Evolutionary conservation across 306 rosid genomes (phyloP).

Genomic region (Trichosanthes truncata): DNA sequence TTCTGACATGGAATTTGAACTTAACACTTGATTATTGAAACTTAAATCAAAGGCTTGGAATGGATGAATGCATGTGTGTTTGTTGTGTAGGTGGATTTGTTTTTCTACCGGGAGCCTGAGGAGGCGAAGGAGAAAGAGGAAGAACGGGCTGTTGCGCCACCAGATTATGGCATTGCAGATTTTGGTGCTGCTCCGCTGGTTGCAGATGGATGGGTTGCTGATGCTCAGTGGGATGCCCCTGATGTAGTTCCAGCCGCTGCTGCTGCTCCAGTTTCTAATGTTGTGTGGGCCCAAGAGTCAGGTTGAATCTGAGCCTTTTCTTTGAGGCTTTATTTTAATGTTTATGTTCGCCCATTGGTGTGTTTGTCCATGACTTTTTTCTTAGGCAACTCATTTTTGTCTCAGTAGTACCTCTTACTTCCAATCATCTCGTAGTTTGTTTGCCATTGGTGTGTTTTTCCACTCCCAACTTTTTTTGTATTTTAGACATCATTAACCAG

Average conservation of each 20-base stretch:
- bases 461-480: neutral
- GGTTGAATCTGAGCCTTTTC: constrained; percentile 7
- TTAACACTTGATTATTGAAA: neutral
- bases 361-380: too few species aligned
- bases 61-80: neutral
- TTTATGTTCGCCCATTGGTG: neutral
- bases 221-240: constrained; percentile 22
- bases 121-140: constrained; percentile 59
- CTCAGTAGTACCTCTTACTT: neutral
- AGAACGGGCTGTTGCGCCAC: constrained; percentile 36
- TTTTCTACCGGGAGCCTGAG: constrained; percentile 83
- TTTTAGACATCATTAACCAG: neutral
- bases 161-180: constrained; percentile 45
- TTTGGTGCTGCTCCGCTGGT: constrained; percentile 24
- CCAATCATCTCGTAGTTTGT: neutral
- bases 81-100: constrained; percentile 54
- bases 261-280: constrained; percentile 15
- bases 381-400: neutral
- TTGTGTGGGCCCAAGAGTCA: constrained; percentile 21
- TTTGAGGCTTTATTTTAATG: neutral
- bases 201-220: constrained; percentile 27
- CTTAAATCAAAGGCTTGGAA: neutral
- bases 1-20: neutral
- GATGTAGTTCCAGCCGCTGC: constrained; percentile 5
- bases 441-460: neutral